Conservation (phyloP, 768 basidiomycete species). For the Pisolithus sp. region DNA sequence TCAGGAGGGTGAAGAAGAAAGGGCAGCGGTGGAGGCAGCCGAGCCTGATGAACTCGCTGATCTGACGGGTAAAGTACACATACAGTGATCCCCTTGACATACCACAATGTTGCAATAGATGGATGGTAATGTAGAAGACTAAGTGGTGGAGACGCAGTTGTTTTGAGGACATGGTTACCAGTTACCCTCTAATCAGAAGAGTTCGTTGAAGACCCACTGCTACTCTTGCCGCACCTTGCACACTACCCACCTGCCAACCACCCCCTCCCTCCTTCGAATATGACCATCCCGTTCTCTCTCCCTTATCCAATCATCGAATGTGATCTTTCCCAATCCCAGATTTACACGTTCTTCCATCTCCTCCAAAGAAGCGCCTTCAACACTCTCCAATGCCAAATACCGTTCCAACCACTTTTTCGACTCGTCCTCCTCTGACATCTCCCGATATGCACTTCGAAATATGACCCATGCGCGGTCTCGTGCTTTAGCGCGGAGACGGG, state of each 20-base stretch:
- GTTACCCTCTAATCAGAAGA: conserved; percentile 81
- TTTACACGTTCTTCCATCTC: no score
- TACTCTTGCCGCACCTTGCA: conserved; percentile 38
- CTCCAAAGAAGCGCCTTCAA: conserved; percentile 16
- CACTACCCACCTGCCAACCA: conserved; percentile 54
- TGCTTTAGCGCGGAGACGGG: conserved; percentile 43
- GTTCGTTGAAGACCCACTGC: conserved; percentile 42
- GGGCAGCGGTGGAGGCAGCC: no score
- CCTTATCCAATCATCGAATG: conserved; percentile 51
- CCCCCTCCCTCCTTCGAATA: conserved; percentile 50
- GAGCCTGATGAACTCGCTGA: no score
- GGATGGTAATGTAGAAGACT: no score
- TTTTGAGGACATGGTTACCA: no score
- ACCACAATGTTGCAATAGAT: no score
- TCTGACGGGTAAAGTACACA: no score
- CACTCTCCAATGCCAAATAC: conserved; percentile 40
- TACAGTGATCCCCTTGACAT: no score
- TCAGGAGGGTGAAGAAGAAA: no score
- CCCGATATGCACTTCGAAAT: conserved; percentile 58
- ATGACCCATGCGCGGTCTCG: conserved; percentile 53
- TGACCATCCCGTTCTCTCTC: conserved; percentile 37
- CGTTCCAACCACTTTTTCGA: conserved; percentile 43
- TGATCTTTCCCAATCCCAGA: conserved; percentile 13
- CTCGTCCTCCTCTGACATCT: conserved; percentile 37
- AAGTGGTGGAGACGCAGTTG: no score